Evolutionary conservation across 2,329 filamentous ascomycete genomes (phyloP).

Genomic region (Colletotrichum echinochloae): DNA sequence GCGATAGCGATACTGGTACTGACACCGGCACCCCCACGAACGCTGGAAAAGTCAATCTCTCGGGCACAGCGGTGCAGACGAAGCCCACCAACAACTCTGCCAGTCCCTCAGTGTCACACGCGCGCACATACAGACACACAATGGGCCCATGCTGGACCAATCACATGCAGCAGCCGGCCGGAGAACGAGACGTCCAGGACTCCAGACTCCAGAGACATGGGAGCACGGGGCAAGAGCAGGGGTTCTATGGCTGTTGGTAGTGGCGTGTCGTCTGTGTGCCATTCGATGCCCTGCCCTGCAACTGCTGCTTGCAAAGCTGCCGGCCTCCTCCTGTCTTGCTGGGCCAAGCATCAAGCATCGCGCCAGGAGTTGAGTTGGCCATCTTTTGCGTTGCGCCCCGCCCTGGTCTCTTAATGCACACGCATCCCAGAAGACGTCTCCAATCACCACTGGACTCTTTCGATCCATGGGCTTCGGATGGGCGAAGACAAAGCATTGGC

Average conservation of each 20-base stretch:
- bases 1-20: not conserved
- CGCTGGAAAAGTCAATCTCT: not conserved
- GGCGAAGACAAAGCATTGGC: not conserved
- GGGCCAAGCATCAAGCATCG: constrained; percentile 14
- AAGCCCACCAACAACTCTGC: constrained; percentile 6
- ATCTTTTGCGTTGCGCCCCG: constrained; percentile 5
- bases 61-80: constrained; percentile 3
- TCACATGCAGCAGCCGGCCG: constrained; percentile 15
- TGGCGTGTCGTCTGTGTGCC: constrained; percentile 40
- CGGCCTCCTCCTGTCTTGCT: constrained; percentile 6
- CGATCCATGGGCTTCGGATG: not conserved
- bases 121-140: not conserved
- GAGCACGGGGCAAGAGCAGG: constrained; percentile 26
- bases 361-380: not conserved
- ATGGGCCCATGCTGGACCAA: constrained; percentile 12
- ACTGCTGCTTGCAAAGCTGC: constrained; percentile 7
- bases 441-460: constrained; percentile 20
- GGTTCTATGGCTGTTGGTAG: constrained; percentile 29
- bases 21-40: not conserved
- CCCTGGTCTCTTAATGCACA: constrained; percentile 20
- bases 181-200: constrained; percentile 16
- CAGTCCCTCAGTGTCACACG: not conserved
- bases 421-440: constrained; percentile 24
- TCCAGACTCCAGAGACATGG: constrained; percentile 14
- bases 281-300: constrained; percentile 38